These are phyloP conservation scores for Aspergillus quadrilineatus DNA, from an alignment of 2,329 filamentous ascomycete genomes.

Conservation along the genomic window DNA sequence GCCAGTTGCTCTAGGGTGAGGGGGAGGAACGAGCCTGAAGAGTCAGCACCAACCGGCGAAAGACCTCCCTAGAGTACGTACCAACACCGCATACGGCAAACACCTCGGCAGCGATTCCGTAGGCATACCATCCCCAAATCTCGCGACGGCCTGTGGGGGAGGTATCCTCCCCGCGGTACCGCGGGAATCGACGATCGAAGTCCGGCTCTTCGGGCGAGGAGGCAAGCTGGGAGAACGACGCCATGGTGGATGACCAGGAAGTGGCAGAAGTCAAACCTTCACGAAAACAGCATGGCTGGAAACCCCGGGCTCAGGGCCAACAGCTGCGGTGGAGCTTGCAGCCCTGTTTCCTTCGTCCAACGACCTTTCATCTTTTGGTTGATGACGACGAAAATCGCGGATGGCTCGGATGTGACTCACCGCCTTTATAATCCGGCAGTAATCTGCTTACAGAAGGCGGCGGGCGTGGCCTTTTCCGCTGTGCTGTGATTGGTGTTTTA, in stretches of 20 bases:
- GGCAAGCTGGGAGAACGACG: conserved; percentile 16
- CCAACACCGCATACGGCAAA: conserved; percentile 85
- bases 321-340: conserved; percentile 4
- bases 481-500: conserved; percentile 4
- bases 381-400: conserved; percentile 3
- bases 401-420: conserved; percentile 9
- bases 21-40: conserved; percentile 79
- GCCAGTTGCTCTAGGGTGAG: conserved; percentile 90
- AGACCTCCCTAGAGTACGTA: conserved; percentile 16
- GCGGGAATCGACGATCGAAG: conserved; percentile 40
- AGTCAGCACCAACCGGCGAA: neutral
- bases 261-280: neutral
- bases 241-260: conserved; percentile 4
- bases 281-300: conserved; percentile 15
- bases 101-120: conserved; percentile 91
- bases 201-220: conserved; percentile 17
- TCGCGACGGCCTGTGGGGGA: conserved; percentile 77
- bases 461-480: neutral
- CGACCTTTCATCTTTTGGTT: conserved; percentile 1
- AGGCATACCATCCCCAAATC: conserved; percentile 86
- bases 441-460: neutral
- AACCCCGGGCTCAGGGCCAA: neutral
- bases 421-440: neutral
- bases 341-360: conserved; percentile 3
- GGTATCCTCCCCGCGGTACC: conserved; percentile 80